Evolutionary conservation across 305 asterid genomes (phyloP).

Genomic region (Fraxinus sp.): DNA sequence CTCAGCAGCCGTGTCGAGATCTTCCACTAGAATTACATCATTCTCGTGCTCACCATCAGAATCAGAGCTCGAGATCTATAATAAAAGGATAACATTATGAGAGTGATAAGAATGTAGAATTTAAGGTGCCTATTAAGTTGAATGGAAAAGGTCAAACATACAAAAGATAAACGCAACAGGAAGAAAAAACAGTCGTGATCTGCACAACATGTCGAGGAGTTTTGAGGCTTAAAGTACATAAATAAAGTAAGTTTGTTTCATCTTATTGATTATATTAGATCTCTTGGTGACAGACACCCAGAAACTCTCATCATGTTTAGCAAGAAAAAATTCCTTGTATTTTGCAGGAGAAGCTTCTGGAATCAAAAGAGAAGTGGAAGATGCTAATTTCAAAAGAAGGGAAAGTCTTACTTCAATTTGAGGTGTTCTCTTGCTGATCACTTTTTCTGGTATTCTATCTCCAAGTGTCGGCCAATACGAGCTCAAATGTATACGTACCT

Average conservation of each 20-base stretch:
- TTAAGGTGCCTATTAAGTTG: not conserved
- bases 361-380: not conserved
- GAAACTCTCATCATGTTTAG: not conserved
- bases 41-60: constrained; percentile 56
- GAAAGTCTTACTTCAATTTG: constrained; percentile 40
- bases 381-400: constrained; percentile 5
- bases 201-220: not conserved
- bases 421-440: constrained; percentile 39
- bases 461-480: constrained; percentile 70
- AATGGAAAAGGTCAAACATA: not conserved
- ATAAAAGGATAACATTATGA: constrained; percentile 17
- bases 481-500: constrained; percentile 69
- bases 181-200: not conserved
- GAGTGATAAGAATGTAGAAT: not conserved
- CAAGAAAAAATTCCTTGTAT: not conserved
- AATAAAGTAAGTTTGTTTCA: not conserved
- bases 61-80: constrained; percentile 62
- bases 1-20: constrained; percentile 43
- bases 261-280: not conserved
- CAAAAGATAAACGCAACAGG: constrained; percentile 3
- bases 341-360: not conserved
- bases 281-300: not conserved
- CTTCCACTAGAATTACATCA: constrained; percentile 27
- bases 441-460: constrained; percentile 44
- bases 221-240: not conserved